Percentiles rank a stretch among this genome's conserved stretches.
Conservation (phyloP, 2,329 filamentous ascomycete genomes). For the Metarhizium robertsii region DNA sequence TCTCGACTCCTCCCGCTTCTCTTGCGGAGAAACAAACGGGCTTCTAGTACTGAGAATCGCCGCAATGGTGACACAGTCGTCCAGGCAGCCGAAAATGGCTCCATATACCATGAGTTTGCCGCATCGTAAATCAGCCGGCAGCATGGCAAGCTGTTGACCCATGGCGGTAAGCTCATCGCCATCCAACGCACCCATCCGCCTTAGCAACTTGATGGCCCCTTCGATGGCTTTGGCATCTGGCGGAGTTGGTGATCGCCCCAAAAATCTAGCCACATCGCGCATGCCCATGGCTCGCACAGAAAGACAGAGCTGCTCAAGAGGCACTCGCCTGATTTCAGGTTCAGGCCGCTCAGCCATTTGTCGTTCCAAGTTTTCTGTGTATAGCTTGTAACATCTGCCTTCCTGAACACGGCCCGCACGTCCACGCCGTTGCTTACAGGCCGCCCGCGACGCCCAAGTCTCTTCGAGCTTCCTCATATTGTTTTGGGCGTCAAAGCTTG, state of each 20-base stretch:
- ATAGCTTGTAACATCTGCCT: conserved; percentile 91
- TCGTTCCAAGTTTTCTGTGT: conserved; percentile 74
- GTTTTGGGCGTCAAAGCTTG: conserved; percentile 80
- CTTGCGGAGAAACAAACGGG: conserved; percentile 76
- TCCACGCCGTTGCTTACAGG: conserved; percentile 88
- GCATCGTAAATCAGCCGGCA: conserved; percentile 85
- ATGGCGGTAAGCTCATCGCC: conserved; percentile 82
- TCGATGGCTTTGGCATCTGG: conserved; percentile 79
- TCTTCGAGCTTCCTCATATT: conserved; percentile 94
- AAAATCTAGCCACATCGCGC: conserved; percentile 68
- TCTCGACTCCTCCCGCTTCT: conserved; percentile 75
- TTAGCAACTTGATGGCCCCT: conserved; percentile 69
- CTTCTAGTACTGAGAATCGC: conserved; percentile 84
- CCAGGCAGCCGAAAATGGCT: conserved; percentile 84
- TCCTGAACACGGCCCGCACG: conserved; percentile 88
- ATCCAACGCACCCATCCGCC: conserved; percentile 81
- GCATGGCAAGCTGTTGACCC: conserved; percentile 86
- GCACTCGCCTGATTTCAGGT: conserved; percentile 87
- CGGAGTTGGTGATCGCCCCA: conserved; percentile 80
- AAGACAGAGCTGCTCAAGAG: conserved; percentile 86
- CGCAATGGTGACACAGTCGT: conserved; percentile 80
- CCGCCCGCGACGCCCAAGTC: conserved; percentile 88
- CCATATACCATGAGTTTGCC: conserved; percentile 95
- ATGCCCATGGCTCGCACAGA: conserved; percentile 95
- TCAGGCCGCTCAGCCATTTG: conserved; percentile 85